Conservation (phyloP, 2,329 filamentous ascomycete species). For the Pseudogymnoascus sp. region DNA sequence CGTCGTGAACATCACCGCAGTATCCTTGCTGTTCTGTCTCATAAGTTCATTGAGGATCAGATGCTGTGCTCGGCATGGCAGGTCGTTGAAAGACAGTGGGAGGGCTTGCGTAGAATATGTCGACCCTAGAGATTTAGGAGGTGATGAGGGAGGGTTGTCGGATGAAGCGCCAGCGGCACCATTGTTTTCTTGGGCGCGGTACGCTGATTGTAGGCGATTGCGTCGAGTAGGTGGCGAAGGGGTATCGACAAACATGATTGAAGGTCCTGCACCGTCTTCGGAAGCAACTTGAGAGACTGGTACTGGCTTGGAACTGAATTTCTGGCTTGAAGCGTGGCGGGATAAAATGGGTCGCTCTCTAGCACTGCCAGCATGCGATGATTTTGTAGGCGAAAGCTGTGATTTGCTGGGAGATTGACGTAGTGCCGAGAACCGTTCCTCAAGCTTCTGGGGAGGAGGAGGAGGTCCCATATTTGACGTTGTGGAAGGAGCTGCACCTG, state of each 20-base stretch:
- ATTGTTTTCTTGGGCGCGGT: conserved; percentile 13
- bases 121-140: conserved; percentile 27
- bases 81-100: conserved; percentile 74
- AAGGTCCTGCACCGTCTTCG: conserved; percentile 57
- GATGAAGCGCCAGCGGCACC: conserved; percentile 24
- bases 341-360: conserved; percentile 39
- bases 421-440: conserved; percentile 2
- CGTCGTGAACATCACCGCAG: conserved; percentile 76
- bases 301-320: conserved; percentile 65
- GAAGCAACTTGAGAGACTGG: conserved; percentile 59
- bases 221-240: conserved; percentile 23
- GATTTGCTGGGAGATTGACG: background rate
- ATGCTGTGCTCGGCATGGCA: conserved; percentile 77
- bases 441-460: background rate
- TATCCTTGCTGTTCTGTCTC: conserved; percentile 55
- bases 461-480: background rate
- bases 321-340: conserved; percentile 47
- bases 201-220: conserved; percentile 23
- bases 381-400: background rate
- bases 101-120: conserved; percentile 52
- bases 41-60: conserved; percentile 82
- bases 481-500: background rate
- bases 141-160: conserved; percentile 18
- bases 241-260: conserved; percentile 64
- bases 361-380: background rate